Percentiles rank a stretch among this genome's conserved stretches.
Evolutionary conservation across 768 basidiomycete species (phyloP).

Genomic region (Hygrophorus pudorinus): DNA sequence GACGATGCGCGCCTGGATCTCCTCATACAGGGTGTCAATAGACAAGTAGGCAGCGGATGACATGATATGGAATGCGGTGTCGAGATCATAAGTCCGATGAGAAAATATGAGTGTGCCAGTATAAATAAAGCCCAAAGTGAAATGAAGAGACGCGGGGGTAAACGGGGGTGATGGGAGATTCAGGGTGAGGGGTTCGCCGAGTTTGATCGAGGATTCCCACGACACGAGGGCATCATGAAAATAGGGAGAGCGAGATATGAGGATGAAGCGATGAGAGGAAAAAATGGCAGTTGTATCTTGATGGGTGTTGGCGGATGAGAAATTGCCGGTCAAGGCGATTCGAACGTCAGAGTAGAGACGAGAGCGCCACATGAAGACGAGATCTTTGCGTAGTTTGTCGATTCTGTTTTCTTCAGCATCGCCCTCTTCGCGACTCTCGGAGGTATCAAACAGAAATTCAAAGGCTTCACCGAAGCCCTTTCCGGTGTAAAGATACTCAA

Average conservation of each 20-base stretch:
- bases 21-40: conserved; percentile 61
- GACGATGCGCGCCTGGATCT: conserved; percentile 74
- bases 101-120: conserved; percentile 92
- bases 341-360: conserved; percentile 89
- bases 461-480: conserved; percentile 83
- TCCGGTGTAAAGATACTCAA: conserved; percentile 93
- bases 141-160: conserved; percentile 88
- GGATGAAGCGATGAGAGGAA: conserved; percentile 87
- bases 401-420: conserved; percentile 44
- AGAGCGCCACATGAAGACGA: conserved; percentile 95
- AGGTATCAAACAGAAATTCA: conserved; percentile 75
- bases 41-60: conserved; percentile 74
- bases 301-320: conserved; percentile 48
- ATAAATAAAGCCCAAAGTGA: conserved; percentile 91
- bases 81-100: conserved; percentile 86
- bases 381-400: conserved; percentile 85
- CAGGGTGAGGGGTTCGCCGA: conserved; percentile 44
- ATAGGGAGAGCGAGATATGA: conserved; percentile 82
- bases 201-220: conserved; percentile 31
- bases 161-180: conserved; percentile 87
- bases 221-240: conserved; percentile 74
- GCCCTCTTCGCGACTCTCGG: conserved; percentile 37
- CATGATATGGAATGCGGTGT: conserved; percentile 85
- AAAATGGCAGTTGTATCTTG: conserved; percentile 76
- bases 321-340: conserved; percentile 65